Conservation (phyloP, 2,329 filamentous ascomycete species). For the Aspergillus neotritici region DNA sequence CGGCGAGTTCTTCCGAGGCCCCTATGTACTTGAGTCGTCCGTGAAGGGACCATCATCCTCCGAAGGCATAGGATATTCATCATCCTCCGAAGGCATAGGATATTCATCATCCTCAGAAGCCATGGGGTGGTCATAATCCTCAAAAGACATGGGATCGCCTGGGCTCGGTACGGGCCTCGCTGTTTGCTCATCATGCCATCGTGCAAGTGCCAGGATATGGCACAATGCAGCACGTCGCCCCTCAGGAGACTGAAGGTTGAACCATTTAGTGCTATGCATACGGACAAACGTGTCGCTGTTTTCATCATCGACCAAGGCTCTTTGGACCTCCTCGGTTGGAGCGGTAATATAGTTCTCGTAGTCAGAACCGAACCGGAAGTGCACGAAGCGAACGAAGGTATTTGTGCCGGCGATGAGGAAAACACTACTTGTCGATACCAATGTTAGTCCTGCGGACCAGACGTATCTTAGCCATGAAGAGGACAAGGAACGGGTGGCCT, state of each 20-base stretch:
- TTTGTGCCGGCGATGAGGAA: too few relatives aligned
- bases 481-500: too few relatives aligned
- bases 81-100: too few relatives aligned
- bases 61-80: too few relatives aligned
- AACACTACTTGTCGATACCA: too few relatives aligned
- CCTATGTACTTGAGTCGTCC: too few relatives aligned
- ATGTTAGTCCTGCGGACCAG: too few relatives aligned
- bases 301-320: background rate
- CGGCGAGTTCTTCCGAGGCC: too few relatives aligned
- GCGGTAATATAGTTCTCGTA: background rate
- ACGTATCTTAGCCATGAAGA: too few relatives aligned
- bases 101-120: too few relatives aligned
- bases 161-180: background rate
- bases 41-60: too few relatives aligned
- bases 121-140: background rate
- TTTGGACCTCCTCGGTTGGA: background rate
- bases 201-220: background rate
- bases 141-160: background rate
- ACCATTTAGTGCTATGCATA: background rate
- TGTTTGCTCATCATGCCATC: background rate
- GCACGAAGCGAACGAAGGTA: too few relatives aligned
- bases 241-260: slow-evolving; percentile 1
- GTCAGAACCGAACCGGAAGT: background rate
- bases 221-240: background rate
- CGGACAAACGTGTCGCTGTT: background rate